phyloP scores from a whole-genome alignment of 2,329 filamentous ascomycete genomes.

The Fusarium albosuccineum region DNA sequence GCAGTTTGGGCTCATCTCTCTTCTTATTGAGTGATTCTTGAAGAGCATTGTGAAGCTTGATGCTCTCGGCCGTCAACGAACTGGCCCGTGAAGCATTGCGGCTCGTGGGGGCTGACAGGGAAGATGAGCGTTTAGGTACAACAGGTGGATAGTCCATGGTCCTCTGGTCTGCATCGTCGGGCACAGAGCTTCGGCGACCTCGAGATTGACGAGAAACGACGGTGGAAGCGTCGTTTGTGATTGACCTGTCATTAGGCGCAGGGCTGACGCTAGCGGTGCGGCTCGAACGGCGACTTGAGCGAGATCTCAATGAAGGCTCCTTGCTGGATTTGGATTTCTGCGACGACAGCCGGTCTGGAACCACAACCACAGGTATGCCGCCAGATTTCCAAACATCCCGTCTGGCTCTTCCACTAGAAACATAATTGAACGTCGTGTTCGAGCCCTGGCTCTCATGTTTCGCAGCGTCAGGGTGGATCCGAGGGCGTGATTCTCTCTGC shows the following conservation, averaged over 20 bases:
- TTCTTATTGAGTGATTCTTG: slow-evolving; percentile 46
- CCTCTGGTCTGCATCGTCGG: slow-evolving; percentile 64
- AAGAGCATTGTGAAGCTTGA: slow-evolving; percentile 66
- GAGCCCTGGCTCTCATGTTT: slow-evolving; percentile 65
- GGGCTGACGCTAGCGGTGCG: slow-evolving; percentile 67
- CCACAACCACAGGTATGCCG: slow-evolving; percentile 72
- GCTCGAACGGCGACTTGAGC: slow-evolving; percentile 69
- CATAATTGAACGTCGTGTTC: slow-evolving; percentile 61
- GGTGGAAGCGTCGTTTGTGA: slow-evolving; percentile 57
- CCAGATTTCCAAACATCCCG: slow-evolving; percentile 71
- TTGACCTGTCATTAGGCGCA: slow-evolving; percentile 57
- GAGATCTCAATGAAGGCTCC: slow-evolving; percentile 70
- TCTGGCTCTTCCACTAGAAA: slow-evolving; percentile 67
- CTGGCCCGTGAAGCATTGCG: slow-evolving; percentile 66
- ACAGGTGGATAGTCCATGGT: slow-evolving; percentile 72
- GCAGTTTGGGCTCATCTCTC: slow-evolving; percentile 15
- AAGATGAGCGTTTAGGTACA: slow-evolving; percentile 70
- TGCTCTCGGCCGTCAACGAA: slow-evolving; percentile 70
- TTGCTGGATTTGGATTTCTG: slow-evolving; percentile 63
- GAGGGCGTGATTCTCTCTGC: slow-evolving; percentile 47
- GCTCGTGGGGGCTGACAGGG: slow-evolving; percentile 73
- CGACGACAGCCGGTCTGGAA: slow-evolving; percentile 70
- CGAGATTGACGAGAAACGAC: slow-evolving; percentile 58
- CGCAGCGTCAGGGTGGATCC: slow-evolving; percentile 45
- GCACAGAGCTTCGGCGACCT: slow-evolving; percentile 60